Evolutionary conservation across 1,139 yeast species (phyloP), one percentile per base, ranked within the genome.

Genomic region (Candida sp.): DNA sequence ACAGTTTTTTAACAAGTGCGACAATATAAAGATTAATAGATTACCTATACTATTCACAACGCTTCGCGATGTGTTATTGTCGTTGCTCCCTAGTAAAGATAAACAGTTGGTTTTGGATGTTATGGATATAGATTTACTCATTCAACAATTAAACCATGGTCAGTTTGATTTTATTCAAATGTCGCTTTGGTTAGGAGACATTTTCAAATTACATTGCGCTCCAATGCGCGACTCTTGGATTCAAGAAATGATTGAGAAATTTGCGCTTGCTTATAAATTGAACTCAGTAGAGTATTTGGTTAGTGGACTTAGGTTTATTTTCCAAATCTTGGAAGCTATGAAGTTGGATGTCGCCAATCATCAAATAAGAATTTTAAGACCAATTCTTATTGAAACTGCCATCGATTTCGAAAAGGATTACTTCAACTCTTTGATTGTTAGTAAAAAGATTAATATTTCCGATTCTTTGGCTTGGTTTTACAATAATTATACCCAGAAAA

Each of bases 161-260:
- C 76, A 82, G 22, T 78, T 86, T 56, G 88, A 86, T 61, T 84
- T 87, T 58, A 76, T 80, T 27, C 75, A 78, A 38, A 73, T 88
- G 58, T 77, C 89, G n/a, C 70, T 70, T 45, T 85, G 93, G 87
- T 72, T 87, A 33, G 79, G 87, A 9, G 68, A 75, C 27, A 82
- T 86, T 33, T 83, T 88, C 66, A 86, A 87, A 63, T 76, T 81
- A 45, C 95, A 86, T 61, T 90, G 97, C 67, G 97, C 97, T 8
- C 98, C 98, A 47, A 89, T 89, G 96, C 78, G 98, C 56, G 97
- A 89, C 64, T 71, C 80, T 39, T 85, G 95, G 89, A 96, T 90
- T 36, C 87, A 84, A 55, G 87, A 84, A 54, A 88, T 91, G 95
- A 81, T 80, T 44, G 58, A 63, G n/a, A 79, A 82, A 55, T 85